Conservation (phyloP, 345 rosid genomes). For the Carallia pectinifolia region DNA sequence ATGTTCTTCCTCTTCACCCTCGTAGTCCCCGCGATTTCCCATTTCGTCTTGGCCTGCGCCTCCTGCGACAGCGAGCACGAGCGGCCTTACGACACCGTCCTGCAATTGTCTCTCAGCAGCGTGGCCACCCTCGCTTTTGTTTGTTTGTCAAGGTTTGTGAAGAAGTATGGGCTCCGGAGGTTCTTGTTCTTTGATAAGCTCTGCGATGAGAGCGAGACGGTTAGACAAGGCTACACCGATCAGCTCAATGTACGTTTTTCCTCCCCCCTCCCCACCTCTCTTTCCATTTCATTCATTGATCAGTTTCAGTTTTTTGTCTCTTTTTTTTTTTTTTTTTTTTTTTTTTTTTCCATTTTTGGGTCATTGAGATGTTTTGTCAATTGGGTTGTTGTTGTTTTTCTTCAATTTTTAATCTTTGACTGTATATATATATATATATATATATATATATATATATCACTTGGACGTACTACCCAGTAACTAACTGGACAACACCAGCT, state of each 20-base stretch:
- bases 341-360: neutral
- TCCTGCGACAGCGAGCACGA: slow-evolving; percentile 67
- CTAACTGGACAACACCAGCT: too few species aligned
- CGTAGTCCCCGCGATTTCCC: slow-evolving; percentile 66
- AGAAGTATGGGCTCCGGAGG: slow-evolving; percentile 64
- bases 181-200: slow-evolving; percentile 94
- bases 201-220: slow-evolving; percentile 83
- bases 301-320: neutral
- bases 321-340: neutral
- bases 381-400: neutral
- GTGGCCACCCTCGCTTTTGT: slow-evolving; percentile 67
- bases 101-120: slow-evolving; percentile 80
- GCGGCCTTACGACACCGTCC: slow-evolving; percentile 67
- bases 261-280: neutral
- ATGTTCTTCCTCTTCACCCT: slow-evolving; percentile 59
- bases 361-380: neutral
- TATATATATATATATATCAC: too few species aligned
- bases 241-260: slow-evolving; percentile 69
- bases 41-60: slow-evolving; percentile 77
- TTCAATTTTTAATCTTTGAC: too few species aligned
- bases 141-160: slow-evolving; percentile 60
- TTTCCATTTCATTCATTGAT: neutral
- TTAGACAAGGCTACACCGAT: slow-evolving; percentile 57
- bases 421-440: too few species aligned
- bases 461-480: too few species aligned